These are phyloP conservation scores for Ceratopteris richardii DNA, from an alignment of 75 land plant genomes.

Conservation along the genomic window DNA sequence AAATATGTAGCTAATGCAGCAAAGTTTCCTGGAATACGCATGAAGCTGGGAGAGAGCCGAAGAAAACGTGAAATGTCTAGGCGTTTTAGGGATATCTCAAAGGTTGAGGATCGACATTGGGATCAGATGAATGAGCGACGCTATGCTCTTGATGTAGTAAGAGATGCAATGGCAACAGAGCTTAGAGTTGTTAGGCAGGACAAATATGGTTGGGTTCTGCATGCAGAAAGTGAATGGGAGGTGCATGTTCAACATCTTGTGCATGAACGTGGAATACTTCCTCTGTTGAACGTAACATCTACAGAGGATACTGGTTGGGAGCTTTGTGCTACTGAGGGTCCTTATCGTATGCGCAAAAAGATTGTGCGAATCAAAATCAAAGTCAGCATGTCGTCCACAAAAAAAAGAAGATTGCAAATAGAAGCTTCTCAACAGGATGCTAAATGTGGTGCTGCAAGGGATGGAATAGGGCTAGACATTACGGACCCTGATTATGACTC, in stretches of 20 bases:
- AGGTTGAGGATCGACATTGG: conserved; percentile 55
- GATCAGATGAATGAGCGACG: conserved; percentile 76
- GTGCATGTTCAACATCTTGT: conserved; percentile 86
- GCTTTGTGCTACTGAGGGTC: conserved; percentile 97
- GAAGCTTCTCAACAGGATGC: conserved; percentile 11
- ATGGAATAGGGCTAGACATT: conserved; percentile 26
- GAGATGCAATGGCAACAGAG: conserved; percentile 88
- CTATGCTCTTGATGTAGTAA: conserved; percentile 67
- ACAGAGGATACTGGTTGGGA: conserved; percentile 74
- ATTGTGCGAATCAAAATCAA: conserved; percentile 66
- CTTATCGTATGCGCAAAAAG: conserved; percentile 96
- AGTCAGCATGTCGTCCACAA: conserved; percentile 39
- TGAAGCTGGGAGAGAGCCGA: conserved; percentile 67
- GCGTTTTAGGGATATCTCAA: conserved; percentile 49
- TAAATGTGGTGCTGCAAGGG: conserved; percentile 15
- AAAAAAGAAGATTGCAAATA: neutral
- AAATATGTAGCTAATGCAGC: conserved; percentile 66
- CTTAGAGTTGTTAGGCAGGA: conserved; percentile 89
- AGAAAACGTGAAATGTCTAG: conserved; percentile 75
- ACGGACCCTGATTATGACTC: conserved; percentile 51
- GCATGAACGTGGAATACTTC: conserved; percentile 92
- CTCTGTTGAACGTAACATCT: conserved; percentile 33
- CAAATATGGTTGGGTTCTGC: conserved; percentile 99
- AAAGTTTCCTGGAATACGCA: conserved; percentile 78
- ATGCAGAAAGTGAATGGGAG: conserved; percentile 98